Conservation (phyloP, 2,329 filamentous ascomycete genomes). For the Thermomyces lanuginosus region DNA sequence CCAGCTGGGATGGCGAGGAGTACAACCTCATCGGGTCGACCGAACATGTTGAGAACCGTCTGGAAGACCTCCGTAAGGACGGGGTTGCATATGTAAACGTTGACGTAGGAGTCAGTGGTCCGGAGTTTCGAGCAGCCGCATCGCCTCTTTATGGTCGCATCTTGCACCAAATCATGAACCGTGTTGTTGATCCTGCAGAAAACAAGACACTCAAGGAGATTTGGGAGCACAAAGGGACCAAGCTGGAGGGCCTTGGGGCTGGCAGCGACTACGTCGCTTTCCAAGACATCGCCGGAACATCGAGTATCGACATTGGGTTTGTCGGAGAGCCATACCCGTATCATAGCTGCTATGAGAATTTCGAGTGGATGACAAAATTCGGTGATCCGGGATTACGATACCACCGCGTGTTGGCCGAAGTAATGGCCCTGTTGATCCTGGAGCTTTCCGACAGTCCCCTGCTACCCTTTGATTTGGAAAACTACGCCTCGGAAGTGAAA, state of each 20-base stretch:
- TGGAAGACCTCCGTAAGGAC: constrained; percentile 54
- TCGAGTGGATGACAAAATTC: constrained; percentile 64
- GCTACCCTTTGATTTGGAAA: constrained; percentile 61
- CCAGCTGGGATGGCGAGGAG: constrained; percentile 86
- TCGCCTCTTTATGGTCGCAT: constrained; percentile 64
- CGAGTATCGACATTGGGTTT: constrained; percentile 74
- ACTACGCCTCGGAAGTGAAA: constrained; percentile 51
- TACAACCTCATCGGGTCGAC: constrained; percentile 92
- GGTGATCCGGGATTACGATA: constrained; percentile 72
- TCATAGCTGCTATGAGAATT: constrained; percentile 78
- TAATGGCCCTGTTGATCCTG: constrained; percentile 67
- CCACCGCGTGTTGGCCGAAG: constrained; percentile 60
- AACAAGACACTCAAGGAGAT: constrained; percentile 58
- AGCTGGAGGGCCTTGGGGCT: constrained; percentile 53
- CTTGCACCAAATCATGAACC: constrained; percentile 55
- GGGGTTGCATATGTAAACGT: constrained; percentile 85
- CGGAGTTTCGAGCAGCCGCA: constrained; percentile 58
- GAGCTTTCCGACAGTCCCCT: constrained; percentile 70
- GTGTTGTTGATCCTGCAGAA: constrained; percentile 53
- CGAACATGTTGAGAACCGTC: constrained; percentile 78
- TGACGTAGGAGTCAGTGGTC: constrained; percentile 62
- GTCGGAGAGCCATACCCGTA: constrained; percentile 50
- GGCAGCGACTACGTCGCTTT: constrained; percentile 79
- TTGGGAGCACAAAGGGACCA: constrained; percentile 48
- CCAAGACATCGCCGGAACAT: constrained; percentile 77